Conservation (phyloP, 768 basidiomycete genomes). For the Pholiota molesta region DNA sequence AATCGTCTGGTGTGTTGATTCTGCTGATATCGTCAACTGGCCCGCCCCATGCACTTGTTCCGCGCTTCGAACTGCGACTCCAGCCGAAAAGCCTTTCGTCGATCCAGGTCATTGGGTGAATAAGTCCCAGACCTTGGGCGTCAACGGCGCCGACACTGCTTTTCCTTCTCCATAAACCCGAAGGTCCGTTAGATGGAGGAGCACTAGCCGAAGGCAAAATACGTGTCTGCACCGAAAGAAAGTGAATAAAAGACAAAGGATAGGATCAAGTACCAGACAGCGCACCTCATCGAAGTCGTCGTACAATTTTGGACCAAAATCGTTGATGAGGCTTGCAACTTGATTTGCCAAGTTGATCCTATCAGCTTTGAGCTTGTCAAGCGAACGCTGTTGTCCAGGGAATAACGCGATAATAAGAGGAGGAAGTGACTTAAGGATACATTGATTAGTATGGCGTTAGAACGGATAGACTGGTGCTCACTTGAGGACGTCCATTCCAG, state of each 20-base stretch:
- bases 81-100: slow-evolving; percentile 95
- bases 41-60: slow-evolving; percentile 89
- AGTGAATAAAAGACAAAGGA: slow-evolving; percentile 5
- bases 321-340: slow-evolving; percentile 80
- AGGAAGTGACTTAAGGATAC: slow-evolving; percentile 65
- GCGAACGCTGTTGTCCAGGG: slow-evolving; percentile 84
- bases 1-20: slow-evolving; percentile 70
- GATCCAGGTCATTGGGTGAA: slow-evolving; percentile 94
- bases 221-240: slow-evolving; percentile 52
- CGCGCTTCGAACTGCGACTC: slow-evolving; percentile 74
- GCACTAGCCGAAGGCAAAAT: slow-evolving; percentile 86
- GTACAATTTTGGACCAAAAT: slow-evolving; percentile 86
- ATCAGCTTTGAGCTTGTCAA: slow-evolving; percentile 75
- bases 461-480: slow-evolving; percentile 38
- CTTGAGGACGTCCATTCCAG: slow-evolving; percentile 97
- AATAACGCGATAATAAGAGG: slow-evolving; percentile 87
- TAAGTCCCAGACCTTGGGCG: slow-evolving; percentile 81
- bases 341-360: slow-evolving; percentile 80
- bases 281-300: slow-evolving; percentile 84
- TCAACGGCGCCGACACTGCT: slow-evolving; percentile 83
- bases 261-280: not conserved
- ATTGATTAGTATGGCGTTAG: slow-evolving; percentile 11
- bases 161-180: slow-evolving; percentile 80
- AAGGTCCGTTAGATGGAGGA: slow-evolving; percentile 75
- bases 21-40: slow-evolving; percentile 60